These are phyloP conservation scores for Ogataea neopini DNA, from an alignment of 805 yeast genomes.

Conservation along the genomic window DNA sequence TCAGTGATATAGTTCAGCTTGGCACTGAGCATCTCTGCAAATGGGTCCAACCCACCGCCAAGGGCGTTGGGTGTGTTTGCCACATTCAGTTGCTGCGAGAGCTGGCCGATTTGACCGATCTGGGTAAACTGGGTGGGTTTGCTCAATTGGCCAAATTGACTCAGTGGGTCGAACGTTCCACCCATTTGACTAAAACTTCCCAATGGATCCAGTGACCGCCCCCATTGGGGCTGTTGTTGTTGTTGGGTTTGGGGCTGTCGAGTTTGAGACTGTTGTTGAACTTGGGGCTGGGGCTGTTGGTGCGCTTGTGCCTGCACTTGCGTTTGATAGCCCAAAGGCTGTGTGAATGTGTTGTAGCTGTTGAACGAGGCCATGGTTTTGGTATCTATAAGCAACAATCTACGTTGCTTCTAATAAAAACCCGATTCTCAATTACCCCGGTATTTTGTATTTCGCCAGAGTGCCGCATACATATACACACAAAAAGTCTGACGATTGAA, in stretches of 20 bases:
- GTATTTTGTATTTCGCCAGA: not conserved
- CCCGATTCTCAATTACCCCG: not conserved
- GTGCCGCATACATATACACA: not conserved
- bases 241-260: conserved; percentile 14
- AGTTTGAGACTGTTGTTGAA: conserved; percentile 12
- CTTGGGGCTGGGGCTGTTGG: conserved; percentile 12
- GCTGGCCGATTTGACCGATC: too few relatives aligned
- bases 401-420: not conserved
- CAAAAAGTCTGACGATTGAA: not conserved
- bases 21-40: conserved; percentile 22
- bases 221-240: conserved; percentile 2
- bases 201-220: not conserved
- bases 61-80: too few relatives aligned
- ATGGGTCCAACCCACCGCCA: conserved; percentile 18
- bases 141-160: not conserved
- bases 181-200: too few relatives aligned
- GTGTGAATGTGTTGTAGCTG: conserved; percentile 10
- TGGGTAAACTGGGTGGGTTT: not conserved
- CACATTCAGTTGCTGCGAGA: too few relatives aligned
- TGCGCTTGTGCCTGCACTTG: not conserved
- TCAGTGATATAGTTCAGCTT: conserved; percentile 22
- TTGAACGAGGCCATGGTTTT: conserved; percentile 14
- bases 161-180: not conserved
- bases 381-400: not conserved
- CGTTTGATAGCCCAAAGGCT: not conserved